Evolutionary conservation across 768 basidiomycete species (phyloP), one percentile per base, ranked within the genome.

Genomic region (Cystobasidium onofrii): DNA sequence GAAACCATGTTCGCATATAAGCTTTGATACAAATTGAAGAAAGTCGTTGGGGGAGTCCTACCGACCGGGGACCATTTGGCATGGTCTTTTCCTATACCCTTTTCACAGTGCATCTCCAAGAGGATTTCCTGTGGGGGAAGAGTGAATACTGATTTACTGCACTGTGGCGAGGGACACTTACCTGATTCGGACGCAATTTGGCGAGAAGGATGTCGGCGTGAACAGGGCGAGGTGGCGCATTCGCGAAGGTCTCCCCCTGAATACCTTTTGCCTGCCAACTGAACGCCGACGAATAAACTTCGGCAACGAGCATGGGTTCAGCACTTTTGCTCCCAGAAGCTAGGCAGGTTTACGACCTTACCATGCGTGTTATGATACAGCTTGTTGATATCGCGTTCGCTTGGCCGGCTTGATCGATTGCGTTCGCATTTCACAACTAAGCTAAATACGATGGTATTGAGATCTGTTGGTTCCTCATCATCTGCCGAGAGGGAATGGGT

Each of bases 31-130:
- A 33, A 39, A 1, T 12, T 46, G 29, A 25, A 31, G 12, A 29
- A 52, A 27, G 43, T 13, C 31, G 4, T 17, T 25, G n/a, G 13
- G 34, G 23, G 7, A 12, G n/a, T 23, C 36, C 70, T 77, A 90
- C 93, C 92, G 64, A 98, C 96, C 34, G 96, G 93, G 73, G 87
- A 91, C 81, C 91, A 99, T 80, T 99, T 99, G 57, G 96, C 93
- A 78, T 99, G 95, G 75, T 94, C 92, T 78, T 90, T 90, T 18
- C 93, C 93, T 18, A 91, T 87, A 17, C 92, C 90, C 78, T 98
- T 98, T 75, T 93, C 84, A 25, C 92, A 94, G 78, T 98, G 93
- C 71, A 94, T 78, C 78, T 92, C 89, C 83, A 91, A 86, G 50
- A 90, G 85, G 46, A 99, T 83, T 63, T 85, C 84, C 81, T 82